A percentile compares a stretch with the other conserved stretches of the same genome.
These are phyloP conservation scores for Phialophora macrospora DNA, from an alignment of 2,329 filamentous ascomycete species.

Conservation along the genomic window DNA sequence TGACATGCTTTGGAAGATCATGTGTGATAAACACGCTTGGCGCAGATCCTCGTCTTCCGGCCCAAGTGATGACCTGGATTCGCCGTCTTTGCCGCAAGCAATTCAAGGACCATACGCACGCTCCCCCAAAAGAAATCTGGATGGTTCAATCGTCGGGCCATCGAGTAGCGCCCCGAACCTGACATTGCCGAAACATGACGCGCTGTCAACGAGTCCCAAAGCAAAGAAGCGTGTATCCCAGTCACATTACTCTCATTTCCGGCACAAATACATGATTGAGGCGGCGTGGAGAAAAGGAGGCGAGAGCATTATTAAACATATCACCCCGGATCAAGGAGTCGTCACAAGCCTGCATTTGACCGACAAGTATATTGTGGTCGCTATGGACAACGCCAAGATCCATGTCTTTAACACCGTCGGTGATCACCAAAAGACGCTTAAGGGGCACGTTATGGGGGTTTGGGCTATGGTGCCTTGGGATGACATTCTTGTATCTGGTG, in stretches of 20 bases:
- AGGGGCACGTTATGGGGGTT: constrained; percentile 98
- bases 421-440: constrained; percentile 81
- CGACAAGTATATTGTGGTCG: constrained; percentile 94
- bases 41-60: constrained; percentile 58
- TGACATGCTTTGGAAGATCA: constrained; percentile 97
- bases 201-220: constrained; percentile 34
- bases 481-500: constrained; percentile 91
- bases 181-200: constrained; percentile 40
- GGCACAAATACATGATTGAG: constrained; percentile 95
- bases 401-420: constrained; percentile 96
- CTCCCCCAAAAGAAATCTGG: constrained; percentile 35
- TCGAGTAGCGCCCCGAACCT: constrained; percentile 57
- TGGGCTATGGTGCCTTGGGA: constrained; percentile 99
- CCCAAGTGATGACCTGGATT: constrained; percentile 45
- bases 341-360: constrained; percentile 95
- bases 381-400: constrained; percentile 96
- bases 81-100: constrained; percentile 52
- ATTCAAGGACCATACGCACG: constrained; percentile 53
- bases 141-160: constrained; percentile 42
- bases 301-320: constrained; percentile 79
- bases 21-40: constrained; percentile 96
- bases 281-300: constrained; percentile 95
- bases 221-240: constrained; percentile 65
- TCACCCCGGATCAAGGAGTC: constrained; percentile 94
- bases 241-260: constrained; percentile 96